These are phyloP conservation scores for Aspergillus mulundensis DNA, from an alignment of 495 filamentous ascomycete genomes.

Conservation along the genomic window DNA sequence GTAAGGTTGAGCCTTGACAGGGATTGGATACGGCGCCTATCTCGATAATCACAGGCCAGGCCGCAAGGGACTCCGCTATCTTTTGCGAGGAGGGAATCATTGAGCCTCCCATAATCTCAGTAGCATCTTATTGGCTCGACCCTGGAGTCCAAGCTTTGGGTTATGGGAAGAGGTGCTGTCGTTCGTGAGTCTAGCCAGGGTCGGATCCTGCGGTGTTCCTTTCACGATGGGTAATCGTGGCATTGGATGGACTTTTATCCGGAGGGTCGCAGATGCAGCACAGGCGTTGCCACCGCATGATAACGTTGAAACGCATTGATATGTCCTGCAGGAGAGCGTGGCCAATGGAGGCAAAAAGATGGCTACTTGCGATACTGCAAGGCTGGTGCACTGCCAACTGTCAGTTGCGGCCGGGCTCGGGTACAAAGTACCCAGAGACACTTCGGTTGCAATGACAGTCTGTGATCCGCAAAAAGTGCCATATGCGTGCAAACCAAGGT, in stretches of 20 bases:
- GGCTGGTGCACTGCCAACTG: constrained; percentile 6
- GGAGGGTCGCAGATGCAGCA: background rate
- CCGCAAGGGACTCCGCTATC: background rate
- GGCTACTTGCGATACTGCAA: background rate
- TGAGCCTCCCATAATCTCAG: background rate
- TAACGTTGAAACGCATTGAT: constrained; percentile 12
- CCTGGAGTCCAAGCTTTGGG: background rate
- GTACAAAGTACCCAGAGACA: no score
- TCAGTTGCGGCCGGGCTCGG: background rate
- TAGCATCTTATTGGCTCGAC: background rate
- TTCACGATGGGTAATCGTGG: background rate
- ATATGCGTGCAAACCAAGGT: background rate
- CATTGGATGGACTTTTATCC: constrained; percentile 5
- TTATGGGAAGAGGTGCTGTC: background rate
- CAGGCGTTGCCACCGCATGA: constrained; percentile 1
- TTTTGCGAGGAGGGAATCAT: background rate
- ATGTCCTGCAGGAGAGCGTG: constrained; percentile 11
- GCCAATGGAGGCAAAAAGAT: constrained; percentile 2
- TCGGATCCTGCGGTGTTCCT: constrained; percentile 1
- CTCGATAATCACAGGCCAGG: constrained; percentile 8
- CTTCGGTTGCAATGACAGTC: no score
- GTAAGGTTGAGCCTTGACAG: constrained; percentile 3
- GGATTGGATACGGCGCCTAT: constrained; percentile 14
- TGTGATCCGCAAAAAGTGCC: background rate
- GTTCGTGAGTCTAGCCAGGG: background rate